These are phyloP conservation scores for Chimonanthus praecox DNA, from an alignment of 164 flowering plant genomes.

Conservation along the genomic window DNA sequence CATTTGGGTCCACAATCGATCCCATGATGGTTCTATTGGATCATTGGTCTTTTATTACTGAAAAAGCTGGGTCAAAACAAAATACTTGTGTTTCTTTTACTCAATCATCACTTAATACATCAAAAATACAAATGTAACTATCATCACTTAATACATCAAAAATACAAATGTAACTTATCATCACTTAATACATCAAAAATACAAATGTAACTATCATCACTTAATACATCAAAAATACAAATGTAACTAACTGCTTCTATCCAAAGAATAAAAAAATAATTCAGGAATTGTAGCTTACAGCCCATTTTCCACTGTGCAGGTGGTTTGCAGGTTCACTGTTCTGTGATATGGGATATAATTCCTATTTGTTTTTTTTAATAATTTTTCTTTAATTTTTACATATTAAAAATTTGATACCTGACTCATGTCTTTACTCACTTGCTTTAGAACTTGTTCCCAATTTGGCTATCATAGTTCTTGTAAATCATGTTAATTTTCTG, in stretches of 20 bases:
- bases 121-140: not conserved
- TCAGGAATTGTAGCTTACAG: constrained; percentile 36
- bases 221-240: not conserved
- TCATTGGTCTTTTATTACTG: not conserved
- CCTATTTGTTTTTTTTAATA: not conserved
- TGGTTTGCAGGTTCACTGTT: constrained; percentile 60
- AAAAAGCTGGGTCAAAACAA: not conserved
- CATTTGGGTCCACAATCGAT: not conserved
- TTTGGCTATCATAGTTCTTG: no score
- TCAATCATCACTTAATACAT: not conserved
- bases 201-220: not conserved
- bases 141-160: not conserved
- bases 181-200: not conserved
- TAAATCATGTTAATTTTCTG: no score
- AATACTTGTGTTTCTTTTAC: no score
- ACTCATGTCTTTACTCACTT: constrained; percentile 4
- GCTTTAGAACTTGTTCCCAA: not conserved
- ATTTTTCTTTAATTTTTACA: not conserved
- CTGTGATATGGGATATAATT: constrained; percentile 36
- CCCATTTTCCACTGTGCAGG: constrained; percentile 72
- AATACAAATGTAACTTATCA: not conserved
- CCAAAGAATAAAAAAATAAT: constrained; percentile 3
- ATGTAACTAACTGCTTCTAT: not conserved
- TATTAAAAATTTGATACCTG: not conserved
- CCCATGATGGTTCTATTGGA: not conserved